Evolutionary conservation across 306 rosid genomes (phyloP).

Genomic region (Dryas drummondii): DNA sequence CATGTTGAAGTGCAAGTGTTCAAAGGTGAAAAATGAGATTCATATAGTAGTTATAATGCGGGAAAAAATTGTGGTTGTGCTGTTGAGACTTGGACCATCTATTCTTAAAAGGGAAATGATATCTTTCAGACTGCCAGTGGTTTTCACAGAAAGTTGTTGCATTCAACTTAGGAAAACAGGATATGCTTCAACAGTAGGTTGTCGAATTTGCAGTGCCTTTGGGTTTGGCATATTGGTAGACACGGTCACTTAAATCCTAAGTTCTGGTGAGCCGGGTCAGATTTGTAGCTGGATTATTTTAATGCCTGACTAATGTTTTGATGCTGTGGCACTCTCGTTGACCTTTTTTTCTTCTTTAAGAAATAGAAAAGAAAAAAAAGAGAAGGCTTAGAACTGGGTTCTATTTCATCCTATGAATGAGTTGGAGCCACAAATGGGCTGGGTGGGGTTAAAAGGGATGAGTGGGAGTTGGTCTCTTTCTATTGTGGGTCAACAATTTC

Average conservation of each 20-base stretch:
- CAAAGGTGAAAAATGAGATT: background rate
- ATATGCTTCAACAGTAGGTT: background rate
- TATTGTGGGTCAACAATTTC: constrained; percentile 22
- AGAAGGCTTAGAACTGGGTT: background rate
- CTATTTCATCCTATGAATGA: background rate
- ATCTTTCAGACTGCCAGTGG: background rate
- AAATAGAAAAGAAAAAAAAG: background rate
- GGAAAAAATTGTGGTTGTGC: background rate
- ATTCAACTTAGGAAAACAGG: background rate
- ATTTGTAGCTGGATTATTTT: background rate
- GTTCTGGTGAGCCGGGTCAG: background rate
- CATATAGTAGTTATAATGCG: background rate
- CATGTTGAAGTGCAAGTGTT: background rate
- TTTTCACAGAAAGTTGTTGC: background rate
- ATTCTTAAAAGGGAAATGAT: background rate
- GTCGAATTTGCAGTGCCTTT: background rate
- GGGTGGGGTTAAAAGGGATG: background rate
- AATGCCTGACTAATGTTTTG: background rate
- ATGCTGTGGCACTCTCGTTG: background rate
- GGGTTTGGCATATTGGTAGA: background rate
- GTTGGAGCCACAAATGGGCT: constrained; percentile 17
- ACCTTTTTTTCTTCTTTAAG: background rate
- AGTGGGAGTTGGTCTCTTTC: constrained; percentile 14
- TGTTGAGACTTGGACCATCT: background rate
- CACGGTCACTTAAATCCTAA: background rate